Evolutionary conservation across 805 yeast species (phyloP), one percentile per base, ranked within the genome.

Genomic region (Candida caryicola): DNA sequence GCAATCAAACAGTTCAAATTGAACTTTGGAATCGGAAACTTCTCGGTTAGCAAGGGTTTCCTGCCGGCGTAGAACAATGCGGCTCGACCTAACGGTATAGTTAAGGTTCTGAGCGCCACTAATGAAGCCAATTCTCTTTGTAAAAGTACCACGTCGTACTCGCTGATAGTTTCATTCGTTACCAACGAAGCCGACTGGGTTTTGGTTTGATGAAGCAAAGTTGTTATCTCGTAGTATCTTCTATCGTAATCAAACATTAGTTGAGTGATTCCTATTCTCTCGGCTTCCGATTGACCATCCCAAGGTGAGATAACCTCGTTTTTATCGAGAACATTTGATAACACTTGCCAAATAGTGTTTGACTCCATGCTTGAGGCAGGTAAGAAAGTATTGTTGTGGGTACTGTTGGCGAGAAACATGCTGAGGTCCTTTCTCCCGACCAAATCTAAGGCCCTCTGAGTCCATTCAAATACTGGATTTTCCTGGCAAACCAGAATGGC

Each of bases 21-120:
- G 61, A 90, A 64, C 41, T 77, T 78, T 0, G 95, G 90, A 15
- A 85, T 79, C 0, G 85, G 85, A 52, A 88, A 84, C 44, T 82
- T 79, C 55, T 91, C 97, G 0, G 97, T 88, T 29, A 87, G 73
- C 38, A 90, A 62, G 1, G 97, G 97, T 36, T 72, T 71, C 40
- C 88, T 64, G 12, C 85, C 79, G 3, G 82, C 77, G 36, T 74
- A 77, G 40, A 82, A 79, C 7, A 87, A 62, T 0, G 89, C 85
- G 0, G 87, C 89, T 46, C 91, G 72, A 0, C 96, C 96, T 17
- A 84, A 60, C 0, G 95, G 87, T 16, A 82, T 74, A 0, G 95
- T 75, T 33, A 87, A 66, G 0, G 95, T 86, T 47, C 97, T 66
- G 19, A 81, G 54, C 0, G 85, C 85, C 18, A 81, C 79, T 23